Conservation (phyloP, 169 alveolate species). For the Cryptosporidium felis region DNA sequence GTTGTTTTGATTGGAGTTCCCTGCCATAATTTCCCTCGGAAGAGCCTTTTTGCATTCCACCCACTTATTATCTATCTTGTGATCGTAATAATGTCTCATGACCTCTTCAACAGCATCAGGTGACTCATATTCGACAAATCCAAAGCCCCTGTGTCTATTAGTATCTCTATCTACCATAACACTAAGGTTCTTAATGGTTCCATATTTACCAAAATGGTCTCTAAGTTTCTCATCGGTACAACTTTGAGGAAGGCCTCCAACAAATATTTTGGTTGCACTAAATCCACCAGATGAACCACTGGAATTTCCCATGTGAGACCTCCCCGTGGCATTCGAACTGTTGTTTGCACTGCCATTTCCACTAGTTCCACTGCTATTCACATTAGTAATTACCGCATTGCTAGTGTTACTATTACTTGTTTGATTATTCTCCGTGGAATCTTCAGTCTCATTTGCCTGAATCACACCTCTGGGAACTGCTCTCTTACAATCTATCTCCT, state of each 20-base stretch:
- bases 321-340: conserved; percentile 4
- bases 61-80: conserved; percentile 75
- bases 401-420: not conserved
- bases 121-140: conserved; percentile 75
- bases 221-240: conserved; percentile 80
- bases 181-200: conserved; percentile 77
- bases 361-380: not conserved
- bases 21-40: conserved; percentile 73
- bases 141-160: conserved; percentile 81
- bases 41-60: conserved; percentile 78
- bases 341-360: conserved; percentile 17
- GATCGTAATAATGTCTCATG: conserved; percentile 71
- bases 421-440: not conserved
- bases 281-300: conserved; percentile 7
- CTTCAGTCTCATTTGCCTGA: conserved; percentile 27
- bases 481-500: conserved; percentile 82
- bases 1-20: conserved; percentile 6
- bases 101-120: conserved; percentile 77
- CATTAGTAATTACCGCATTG: not conserved
- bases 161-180: conserved; percentile 82
- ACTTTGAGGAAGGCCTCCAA: conserved; percentile 87
- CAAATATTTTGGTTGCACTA: conserved; percentile 81
- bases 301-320: conserved; percentile 1
- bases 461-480: conserved; percentile 81
- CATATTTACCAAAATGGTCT: conserved; percentile 79